Evolutionary conservation across 148 eudicot genomes (phyloP).

Genomic region (Arbutus unedo): DNA sequence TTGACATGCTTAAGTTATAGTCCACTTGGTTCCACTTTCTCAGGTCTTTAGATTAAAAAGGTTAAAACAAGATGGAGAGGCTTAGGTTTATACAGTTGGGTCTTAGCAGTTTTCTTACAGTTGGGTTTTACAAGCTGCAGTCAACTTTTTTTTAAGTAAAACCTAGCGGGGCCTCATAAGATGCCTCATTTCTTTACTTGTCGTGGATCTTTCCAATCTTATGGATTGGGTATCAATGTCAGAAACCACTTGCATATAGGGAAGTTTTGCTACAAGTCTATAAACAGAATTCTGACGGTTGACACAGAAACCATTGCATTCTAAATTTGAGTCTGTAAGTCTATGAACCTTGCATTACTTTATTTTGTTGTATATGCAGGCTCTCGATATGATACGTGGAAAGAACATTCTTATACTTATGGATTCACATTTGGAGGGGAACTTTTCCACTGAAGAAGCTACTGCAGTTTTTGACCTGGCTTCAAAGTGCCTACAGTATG

Average conservation of each 20-base stretch:
- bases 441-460: constrained; percentile 85
- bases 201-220: not conserved
- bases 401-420: constrained; percentile 65
- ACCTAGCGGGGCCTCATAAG: not conserved
- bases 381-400: constrained; percentile 93
- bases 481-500: constrained; percentile 84
- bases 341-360: not conserved
- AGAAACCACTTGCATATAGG: not conserved
- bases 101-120: not conserved
- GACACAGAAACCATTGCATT: not conserved
- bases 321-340: not conserved
- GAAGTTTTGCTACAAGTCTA: not conserved
- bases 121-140: not conserved
- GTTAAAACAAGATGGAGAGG: not conserved
- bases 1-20: not conserved
- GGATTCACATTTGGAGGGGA: constrained; percentile 97
- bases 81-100: not conserved
- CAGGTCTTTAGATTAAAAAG: not conserved
- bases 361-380: constrained; percentile 42
- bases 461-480: constrained; percentile 81
- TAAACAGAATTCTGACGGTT: not conserved
- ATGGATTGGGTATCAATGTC: not conserved
- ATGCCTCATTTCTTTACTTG: not conserved
- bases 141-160: not conserved
- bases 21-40: not conserved